Conservation (phyloP, 2,329 filamentous ascomycete species). For the Fusarium sublunatum region DNA sequence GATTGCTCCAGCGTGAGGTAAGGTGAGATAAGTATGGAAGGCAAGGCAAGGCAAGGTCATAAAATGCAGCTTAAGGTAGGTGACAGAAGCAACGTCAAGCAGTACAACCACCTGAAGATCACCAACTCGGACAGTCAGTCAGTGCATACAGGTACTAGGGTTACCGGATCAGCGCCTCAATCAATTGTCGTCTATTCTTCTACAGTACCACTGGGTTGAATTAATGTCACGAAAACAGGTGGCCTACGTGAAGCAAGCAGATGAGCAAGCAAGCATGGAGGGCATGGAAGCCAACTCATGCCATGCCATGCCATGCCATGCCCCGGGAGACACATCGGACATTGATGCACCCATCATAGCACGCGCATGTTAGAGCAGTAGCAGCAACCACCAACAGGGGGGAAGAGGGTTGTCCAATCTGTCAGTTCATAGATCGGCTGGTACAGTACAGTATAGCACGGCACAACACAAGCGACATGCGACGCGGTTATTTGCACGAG, state of each 20-base stretch:
- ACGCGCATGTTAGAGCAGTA: constrained; percentile 13
- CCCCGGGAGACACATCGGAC: constrained; percentile 21
- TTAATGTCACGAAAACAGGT: constrained; percentile 24
- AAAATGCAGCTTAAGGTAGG: constrained; percentile 2
- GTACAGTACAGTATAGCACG: neutral
- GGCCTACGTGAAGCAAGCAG: constrained; percentile 20
- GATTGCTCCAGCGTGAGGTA: constrained; percentile 1
- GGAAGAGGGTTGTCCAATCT: constrained; percentile 16
- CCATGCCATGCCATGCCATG: no score
- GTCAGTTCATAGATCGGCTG: constrained; percentile 40
- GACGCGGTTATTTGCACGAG: constrained; percentile 30
- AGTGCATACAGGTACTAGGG: constrained; percentile 23
- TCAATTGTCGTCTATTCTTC: constrained; percentile 24
- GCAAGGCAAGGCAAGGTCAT: constrained; percentile 11
- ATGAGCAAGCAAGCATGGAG: constrained; percentile 12
- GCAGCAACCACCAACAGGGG: constrained; percentile 22
- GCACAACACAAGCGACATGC: constrained; percentile 19
- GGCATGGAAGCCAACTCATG: neutral
- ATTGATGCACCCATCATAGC: constrained; percentile 25
- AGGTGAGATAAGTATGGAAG: constrained; percentile 2
- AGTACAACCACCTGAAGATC: constrained; percentile 35
- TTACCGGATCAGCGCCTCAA: constrained; percentile 41
- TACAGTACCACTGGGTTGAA: constrained; percentile 14
- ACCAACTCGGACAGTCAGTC: constrained; percentile 17
- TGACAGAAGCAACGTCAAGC: constrained; percentile 16